phyloP scores from a whole-genome alignment of 371 early-diverging fungal species.

The Nematocida ausubeli region DNA sequence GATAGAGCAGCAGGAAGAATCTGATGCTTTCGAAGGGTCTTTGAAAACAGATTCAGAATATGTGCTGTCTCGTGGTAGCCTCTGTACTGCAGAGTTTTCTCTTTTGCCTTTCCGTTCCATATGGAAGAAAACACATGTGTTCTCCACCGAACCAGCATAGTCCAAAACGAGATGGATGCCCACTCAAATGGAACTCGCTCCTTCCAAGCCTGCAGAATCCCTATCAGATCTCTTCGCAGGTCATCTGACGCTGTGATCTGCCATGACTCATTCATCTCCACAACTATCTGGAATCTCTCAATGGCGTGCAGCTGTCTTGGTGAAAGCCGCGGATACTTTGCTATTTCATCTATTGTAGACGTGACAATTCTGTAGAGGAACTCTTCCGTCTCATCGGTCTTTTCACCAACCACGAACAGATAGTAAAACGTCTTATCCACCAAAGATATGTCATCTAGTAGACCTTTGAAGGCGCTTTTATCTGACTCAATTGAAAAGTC shows the following conservation, averaged over 20 bases:
- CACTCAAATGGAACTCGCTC: conserved; percentile 88
- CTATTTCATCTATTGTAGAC: conserved; percentile 49
- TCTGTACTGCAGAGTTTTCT: conserved; percentile 77
- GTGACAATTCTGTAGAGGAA: conserved; percentile 37
- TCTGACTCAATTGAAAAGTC: conserved; percentile 58
- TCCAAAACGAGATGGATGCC: conserved; percentile 94
- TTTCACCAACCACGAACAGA: conserved; percentile 28
- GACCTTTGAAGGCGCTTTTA: conserved; percentile 12
- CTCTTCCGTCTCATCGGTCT: conserved; percentile 51
- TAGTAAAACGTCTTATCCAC: conserved; percentile 50
- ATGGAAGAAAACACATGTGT: conserved; percentile 88
- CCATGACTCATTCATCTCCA: conserved; percentile 63
- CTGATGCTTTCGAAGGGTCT: conserved; percentile 88
- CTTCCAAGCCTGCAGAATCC: conserved; percentile 84
- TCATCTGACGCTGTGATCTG: conserved; percentile 51
- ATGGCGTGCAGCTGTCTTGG: conserved; percentile 25
- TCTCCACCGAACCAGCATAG: conserved; percentile 89
- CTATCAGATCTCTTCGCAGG: conserved; percentile 71
- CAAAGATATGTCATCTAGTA: conserved; percentile 35
- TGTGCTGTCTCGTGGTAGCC: conserved; percentile 98
- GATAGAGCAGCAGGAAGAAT: conserved; percentile 84
- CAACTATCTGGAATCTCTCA: conserved; percentile 57
- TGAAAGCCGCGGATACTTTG: conserved; percentile 28
- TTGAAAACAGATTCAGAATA: conserved; percentile 97
- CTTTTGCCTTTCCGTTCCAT: conserved; percentile 75